A percentile compares a stretch with the other conserved stretches of the same genome.
Evolutionary conservation across 108 stramenopile species (phyloP).

Genomic region (Nitzschia palea): DNA sequence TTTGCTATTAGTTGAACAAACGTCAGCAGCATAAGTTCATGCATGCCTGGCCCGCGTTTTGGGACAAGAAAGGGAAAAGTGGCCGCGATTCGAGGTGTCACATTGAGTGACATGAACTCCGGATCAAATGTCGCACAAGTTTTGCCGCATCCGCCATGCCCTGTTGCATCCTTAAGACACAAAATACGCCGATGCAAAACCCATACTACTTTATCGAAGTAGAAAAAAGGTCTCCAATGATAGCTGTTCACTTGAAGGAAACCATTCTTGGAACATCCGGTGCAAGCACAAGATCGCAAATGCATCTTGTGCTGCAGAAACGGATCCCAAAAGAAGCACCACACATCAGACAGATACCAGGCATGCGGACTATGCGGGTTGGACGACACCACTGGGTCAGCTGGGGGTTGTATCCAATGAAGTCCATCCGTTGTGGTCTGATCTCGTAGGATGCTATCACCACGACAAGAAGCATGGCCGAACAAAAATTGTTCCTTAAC

Average conservation of each 20-base stretch:
- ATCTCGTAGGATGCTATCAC: not conserved
- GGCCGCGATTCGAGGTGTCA: not conserved
- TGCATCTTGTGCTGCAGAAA: not conserved
- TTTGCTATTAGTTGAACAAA: not conserved
- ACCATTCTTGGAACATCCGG: not conserved
- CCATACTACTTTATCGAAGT: not conserved
- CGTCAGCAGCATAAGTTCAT: not conserved
- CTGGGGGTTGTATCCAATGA: not conserved
- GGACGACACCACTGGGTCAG: not conserved
- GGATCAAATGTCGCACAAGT: not conserved
- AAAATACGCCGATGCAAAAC: not conserved
- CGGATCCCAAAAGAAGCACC: not conserved
- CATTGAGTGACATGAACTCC: not conserved
- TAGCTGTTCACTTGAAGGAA: not conserved
- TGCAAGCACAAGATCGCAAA: not conserved
- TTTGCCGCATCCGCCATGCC: too few relatives aligned
- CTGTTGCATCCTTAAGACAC: not conserved
- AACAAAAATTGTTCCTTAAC: not conserved
- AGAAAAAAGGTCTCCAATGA: not conserved
- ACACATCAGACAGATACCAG: not conserved
- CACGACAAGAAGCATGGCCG: not conserved
- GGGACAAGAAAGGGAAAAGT: not conserved
- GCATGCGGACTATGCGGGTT: not conserved
- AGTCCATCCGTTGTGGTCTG: not conserved
- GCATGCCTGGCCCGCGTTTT: not conserved